These are phyloP conservation scores for Nemania sp. DNA, from an alignment of 2,329 filamentous ascomycete genomes.

Conservation along the genomic window DNA sequence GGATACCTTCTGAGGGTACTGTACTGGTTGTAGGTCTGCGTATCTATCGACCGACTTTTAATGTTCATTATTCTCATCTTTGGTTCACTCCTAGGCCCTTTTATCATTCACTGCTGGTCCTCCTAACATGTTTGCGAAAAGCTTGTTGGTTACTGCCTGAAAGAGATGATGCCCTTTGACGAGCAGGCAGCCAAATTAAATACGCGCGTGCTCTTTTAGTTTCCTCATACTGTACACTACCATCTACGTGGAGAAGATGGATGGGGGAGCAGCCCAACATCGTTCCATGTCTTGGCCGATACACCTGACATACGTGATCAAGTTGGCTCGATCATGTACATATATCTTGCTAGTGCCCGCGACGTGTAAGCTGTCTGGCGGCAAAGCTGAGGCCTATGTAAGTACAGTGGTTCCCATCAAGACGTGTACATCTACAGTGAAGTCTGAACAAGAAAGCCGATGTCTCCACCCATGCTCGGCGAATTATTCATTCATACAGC, in stretches of 20 bases:
- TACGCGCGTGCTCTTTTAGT: too few species aligned
- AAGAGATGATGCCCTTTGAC: background rate
- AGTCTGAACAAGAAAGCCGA: background rate
- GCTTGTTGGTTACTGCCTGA: constrained; percentile 12
- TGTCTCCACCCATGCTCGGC: too few species aligned
- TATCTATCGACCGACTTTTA: background rate
- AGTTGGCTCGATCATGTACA: constrained; percentile 4
- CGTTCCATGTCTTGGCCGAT: constrained; percentile 12
- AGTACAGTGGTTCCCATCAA: background rate
- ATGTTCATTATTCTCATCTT: background rate
- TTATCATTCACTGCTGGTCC: background rate
- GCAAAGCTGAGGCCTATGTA: background rate
- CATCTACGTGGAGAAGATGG: too few species aligned
- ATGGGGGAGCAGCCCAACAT: background rate
- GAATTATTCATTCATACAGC: too few species aligned
- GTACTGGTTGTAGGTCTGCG: background rate
- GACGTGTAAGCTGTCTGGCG: constrained; percentile 10
- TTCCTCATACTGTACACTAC: too few species aligned
- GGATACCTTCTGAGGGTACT: background rate
- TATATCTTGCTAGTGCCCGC: background rate
- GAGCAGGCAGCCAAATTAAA: constrained; percentile 19
- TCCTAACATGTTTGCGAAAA: background rate
- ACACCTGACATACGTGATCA: background rate
- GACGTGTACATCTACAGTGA: background rate
- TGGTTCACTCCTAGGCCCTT: background rate